A percentile compares a stretch with the other conserved stretches of the same genome.
phyloP scores from a whole-genome alignment of 2,329 filamentous ascomycete species.

The Exophiala sideris region DNA sequence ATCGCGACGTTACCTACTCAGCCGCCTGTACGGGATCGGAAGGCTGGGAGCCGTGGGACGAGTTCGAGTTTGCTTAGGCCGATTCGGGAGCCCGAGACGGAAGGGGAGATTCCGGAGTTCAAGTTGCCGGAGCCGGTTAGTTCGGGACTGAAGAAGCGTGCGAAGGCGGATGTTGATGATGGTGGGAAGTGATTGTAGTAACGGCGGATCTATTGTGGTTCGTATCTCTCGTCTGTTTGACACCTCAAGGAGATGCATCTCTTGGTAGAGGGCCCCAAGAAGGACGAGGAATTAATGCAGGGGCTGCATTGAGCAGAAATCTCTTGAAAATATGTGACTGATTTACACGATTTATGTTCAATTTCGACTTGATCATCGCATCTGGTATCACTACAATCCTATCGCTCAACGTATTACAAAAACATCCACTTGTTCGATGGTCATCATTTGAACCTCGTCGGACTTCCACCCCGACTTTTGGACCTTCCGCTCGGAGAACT shows the following conservation, averaged over 20 bases:
- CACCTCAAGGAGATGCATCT: too few species aligned
- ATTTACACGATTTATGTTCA: too few species aligned
- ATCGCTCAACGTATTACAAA: too few species aligned
- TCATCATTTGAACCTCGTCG: conserved; percentile 7
- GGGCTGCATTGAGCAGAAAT: too few species aligned
- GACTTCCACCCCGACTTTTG: conserved; percentile 19
- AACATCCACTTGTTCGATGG: neutral
- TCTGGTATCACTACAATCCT: neutral
- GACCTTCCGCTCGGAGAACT: conserved; percentile 6
- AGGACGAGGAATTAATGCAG: too few species aligned
- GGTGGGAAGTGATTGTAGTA: too few species aligned
- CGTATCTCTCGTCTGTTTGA: too few species aligned
- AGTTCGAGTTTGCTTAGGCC: conserved; percentile 27
- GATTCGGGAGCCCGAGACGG: conserved; percentile 17
- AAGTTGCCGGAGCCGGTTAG: conserved; percentile 25
- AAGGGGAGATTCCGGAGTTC: conserved; percentile 26
- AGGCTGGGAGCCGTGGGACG: conserved; percentile 11
- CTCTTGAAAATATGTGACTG: too few species aligned
- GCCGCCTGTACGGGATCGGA: neutral
- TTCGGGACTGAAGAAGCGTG: neutral
- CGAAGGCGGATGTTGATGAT: too few species aligned
- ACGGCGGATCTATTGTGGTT: too few species aligned
- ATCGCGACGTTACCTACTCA: conserved; percentile 12
- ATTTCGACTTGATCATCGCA: too few species aligned
- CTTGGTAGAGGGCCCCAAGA: too few species aligned